A percentile compares a stretch with the other conserved stretches of the same genome.
Conservation (phyloP, 352 stramenopile genomes). For the Thraustochytrium sp. region DNA sequence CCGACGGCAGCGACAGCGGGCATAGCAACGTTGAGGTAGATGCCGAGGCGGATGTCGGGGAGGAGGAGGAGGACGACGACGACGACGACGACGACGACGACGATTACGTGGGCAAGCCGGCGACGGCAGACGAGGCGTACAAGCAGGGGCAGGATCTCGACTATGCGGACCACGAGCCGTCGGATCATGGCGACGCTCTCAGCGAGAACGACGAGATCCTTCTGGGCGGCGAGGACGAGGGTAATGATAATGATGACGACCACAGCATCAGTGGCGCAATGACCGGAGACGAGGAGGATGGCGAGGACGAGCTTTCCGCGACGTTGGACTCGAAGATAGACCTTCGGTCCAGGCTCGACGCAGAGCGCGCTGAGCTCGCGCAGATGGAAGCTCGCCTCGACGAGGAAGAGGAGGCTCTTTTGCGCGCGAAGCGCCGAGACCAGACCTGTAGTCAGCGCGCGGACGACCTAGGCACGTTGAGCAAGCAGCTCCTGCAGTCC, state of each 20-base stretch:
- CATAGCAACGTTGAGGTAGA: neutral
- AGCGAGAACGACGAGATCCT: slow-evolving; percentile 7
- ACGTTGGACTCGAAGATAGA: neutral
- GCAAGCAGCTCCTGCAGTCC: neutral
- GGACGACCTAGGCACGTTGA: neutral
- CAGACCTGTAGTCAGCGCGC: neutral
- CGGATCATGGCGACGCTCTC: neutral
- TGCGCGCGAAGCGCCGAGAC: neutral
- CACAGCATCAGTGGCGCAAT: neutral
- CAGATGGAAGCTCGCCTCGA: neutral
- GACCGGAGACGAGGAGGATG: neutral
- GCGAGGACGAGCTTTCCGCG: neutral
- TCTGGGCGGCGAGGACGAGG: neutral
- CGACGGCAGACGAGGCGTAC: too few relatives aligned
- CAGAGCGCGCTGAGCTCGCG: neutral
- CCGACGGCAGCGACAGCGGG: neutral
- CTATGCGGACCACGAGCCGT: neutral
- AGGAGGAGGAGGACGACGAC: neutral
- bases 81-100: too few relatives aligned
- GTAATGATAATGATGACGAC: neutral
- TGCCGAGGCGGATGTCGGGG: neutral
- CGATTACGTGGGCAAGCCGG: too few relatives aligned
- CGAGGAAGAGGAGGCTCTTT: neutral
- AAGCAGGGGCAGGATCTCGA: neutral
- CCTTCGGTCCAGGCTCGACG: neutral